Evolutionary conservation across 2,329 filamentous ascomycete genomes (phyloP).

Genomic region (Fusarium anguioides): DNA sequence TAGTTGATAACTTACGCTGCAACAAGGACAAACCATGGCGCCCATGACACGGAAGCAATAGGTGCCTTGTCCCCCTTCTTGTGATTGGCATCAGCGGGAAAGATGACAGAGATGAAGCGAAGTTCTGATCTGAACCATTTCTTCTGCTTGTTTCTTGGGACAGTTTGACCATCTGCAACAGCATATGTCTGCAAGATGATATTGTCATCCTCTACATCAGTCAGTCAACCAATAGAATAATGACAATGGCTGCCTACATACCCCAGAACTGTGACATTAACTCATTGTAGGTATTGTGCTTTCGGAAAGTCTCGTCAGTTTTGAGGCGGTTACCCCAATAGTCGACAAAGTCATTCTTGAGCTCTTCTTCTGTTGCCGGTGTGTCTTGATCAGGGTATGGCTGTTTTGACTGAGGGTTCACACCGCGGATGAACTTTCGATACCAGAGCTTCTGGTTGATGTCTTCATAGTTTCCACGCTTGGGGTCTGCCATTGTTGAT

Average conservation of each 20-base stretch:
- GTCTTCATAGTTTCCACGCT: background rate
- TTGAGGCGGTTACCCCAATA: background rate
- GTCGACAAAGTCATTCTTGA: background rate
- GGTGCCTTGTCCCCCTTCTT: background rate
- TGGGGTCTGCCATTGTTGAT: background rate
- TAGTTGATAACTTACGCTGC: background rate
- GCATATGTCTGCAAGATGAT: background rate
- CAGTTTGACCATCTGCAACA: constrained; percentile 1
- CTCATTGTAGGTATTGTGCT: background rate
- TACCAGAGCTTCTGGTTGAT: background rate
- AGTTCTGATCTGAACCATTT: background rate
- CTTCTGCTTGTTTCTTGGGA: background rate
- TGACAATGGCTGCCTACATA: background rate
- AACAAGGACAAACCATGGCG: background rate
- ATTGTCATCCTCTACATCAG: background rate
- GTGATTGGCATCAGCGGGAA: background rate
- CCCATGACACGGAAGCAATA: background rate
- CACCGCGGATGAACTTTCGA: background rate
- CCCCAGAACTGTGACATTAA: background rate
- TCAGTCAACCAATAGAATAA: too few relatives aligned
- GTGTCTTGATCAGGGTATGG: background rate
- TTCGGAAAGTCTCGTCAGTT: background rate
- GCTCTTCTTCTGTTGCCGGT: background rate
- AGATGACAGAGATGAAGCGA: background rate
- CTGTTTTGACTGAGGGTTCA: background rate